Percentiles rank a stretch among this genome's conserved stretches.
Evolutionary conservation across 2,329 filamentous ascomycete genomes (phyloP).

Genomic region (Eutypa lata): DNA sequence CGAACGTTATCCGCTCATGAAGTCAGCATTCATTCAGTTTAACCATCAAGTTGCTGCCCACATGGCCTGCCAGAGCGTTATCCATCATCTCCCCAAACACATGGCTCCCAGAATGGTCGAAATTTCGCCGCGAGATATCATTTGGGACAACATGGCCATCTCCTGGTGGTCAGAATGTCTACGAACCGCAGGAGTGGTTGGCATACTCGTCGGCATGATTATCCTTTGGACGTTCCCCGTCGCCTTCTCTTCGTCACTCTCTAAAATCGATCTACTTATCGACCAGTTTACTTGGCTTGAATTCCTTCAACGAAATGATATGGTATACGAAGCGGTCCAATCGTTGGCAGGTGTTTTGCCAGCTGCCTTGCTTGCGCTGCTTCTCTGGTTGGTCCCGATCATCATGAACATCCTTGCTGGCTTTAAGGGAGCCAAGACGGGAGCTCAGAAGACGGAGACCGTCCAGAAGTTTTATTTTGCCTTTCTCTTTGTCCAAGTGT

Average conservation of each 20-base stretch:
- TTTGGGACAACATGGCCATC: conserved; percentile 97
- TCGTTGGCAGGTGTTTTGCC: conserved; percentile 83
- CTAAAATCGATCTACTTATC: conserved; percentile 72
- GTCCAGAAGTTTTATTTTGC: conserved; percentile 91
- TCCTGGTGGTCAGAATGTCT: conserved; percentile 90
- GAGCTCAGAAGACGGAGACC: conserved; percentile 72
- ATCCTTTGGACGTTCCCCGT: conserved; percentile 90
- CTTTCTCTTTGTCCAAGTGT: conserved; percentile 93
- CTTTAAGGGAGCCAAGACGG: conserved; percentile 78
- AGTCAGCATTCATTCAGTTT: conserved; percentile 96
- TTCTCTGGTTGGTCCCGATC: conserved; percentile 78
- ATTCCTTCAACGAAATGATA: conserved; percentile 61
- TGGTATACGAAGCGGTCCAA: conserved; percentile 59
- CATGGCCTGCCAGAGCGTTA: conserved; percentile 93
- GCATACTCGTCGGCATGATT: conserved; percentile 69
- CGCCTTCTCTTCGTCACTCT: conserved; percentile 78
- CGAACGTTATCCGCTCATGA: conserved; percentile 87
- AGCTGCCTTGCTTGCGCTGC: conserved; percentile 68
- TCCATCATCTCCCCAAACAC: conserved; percentile 85
- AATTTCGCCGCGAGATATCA: conserved; percentile 85
- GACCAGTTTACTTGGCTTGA: conserved; percentile 62
- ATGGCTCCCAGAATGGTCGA: conserved; percentile 94
- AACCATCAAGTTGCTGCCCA: conserved; percentile 96
- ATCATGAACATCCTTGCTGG: conserved; percentile 71
- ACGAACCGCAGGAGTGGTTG: conserved; percentile 63